These are phyloP conservation scores for Dioscorea alata DNA, from an alignment of 106 monocot genomes.

Conservation along the genomic window DNA sequence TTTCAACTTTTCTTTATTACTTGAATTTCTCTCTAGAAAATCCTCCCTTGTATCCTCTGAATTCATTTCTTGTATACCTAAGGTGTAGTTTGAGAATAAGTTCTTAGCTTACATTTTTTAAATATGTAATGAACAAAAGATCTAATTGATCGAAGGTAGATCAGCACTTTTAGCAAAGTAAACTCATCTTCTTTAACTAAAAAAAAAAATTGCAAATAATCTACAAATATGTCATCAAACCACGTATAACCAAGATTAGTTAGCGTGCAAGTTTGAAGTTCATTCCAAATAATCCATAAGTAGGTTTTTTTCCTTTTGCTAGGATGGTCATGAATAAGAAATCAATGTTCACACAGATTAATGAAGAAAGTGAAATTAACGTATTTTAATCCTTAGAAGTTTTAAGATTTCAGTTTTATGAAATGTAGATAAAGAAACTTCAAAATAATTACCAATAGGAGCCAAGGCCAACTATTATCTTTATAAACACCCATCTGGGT, in stretches of 20 bases:
- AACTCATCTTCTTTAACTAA: background rate
- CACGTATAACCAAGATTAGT: background rate
- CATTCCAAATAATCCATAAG: background rate
- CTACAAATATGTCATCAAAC: background rate
- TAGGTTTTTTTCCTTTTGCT: background rate
- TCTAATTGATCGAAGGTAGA: background rate
- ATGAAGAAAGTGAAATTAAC: too few species aligned
- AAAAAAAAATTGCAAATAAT: background rate
- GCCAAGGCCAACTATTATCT: too few species aligned
- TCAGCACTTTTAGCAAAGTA: too few species aligned
- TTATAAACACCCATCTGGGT: too few species aligned
- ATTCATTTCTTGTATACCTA: slow-evolving; percentile 25
- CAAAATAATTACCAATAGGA: too few species aligned
- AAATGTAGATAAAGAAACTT: too few species aligned
- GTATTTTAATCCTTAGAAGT: too few species aligned
- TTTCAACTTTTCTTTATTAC: slow-evolving; percentile 24
- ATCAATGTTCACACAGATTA: too few species aligned
- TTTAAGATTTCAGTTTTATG: too few species aligned
- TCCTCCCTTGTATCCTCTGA: slow-evolving; percentile 15
- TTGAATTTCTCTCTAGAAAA: slow-evolving; percentile 8
- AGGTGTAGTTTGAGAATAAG: slow-evolving; percentile 8
- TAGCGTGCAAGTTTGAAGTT: background rate
- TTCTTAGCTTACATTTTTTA: background rate
- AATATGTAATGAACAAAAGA: background rate
- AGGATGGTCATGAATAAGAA: too few species aligned